A percentile compares a stretch with the other conserved stretches of the same genome.
phyloP scores from a whole-genome alignment of 305 asterid genomes.

The Fraxinus angustifolia region DNA sequence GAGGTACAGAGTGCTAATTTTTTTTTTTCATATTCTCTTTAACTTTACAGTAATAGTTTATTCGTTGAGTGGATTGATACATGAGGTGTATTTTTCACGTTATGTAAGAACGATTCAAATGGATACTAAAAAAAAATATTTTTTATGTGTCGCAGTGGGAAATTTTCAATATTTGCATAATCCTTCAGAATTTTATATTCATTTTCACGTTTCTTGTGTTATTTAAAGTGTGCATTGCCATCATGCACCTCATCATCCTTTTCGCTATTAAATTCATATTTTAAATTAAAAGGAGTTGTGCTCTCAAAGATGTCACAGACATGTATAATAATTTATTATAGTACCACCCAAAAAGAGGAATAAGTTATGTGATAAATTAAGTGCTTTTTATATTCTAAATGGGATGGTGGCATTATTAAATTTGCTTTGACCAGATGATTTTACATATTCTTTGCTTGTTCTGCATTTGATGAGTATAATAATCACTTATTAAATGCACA shows the following conservation, averaged over 20 bases:
- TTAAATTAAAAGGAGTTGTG: constrained; percentile 27
- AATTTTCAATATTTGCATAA: constrained; percentile 8
- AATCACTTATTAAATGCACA: constrained; percentile 36
- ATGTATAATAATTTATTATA: constrained; percentile 27
- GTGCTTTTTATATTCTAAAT: constrained; percentile 23
- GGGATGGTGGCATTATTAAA: constrained; percentile 24
- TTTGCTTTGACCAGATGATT: constrained; percentile 47
- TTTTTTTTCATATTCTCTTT: not conserved
- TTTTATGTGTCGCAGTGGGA: constrained; percentile 20
- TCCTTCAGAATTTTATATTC: constrained; percentile 23
- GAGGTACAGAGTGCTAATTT: not conserved
- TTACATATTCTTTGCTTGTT: constrained; percentile 38
- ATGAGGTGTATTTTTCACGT: constrained; percentile 44
- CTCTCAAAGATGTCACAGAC: constrained; percentile 43
- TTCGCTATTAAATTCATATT: constrained; percentile 30
- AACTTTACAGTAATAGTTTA: not conserved
- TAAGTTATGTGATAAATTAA: constrained; percentile 21
- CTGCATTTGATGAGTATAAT: constrained; percentile 31
- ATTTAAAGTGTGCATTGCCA: constrained; percentile 38
- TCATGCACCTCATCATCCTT: constrained; percentile 45
- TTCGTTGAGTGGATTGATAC: constrained; percentile 26
- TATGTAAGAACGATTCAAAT: constrained; percentile 42
- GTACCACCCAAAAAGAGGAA: constrained; percentile 33
- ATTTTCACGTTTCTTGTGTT: constrained; percentile 36
- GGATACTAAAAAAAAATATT: constrained; percentile 16